Percentiles rank a stretch among this genome's conserved stretches.
Conservation (phyloP, 73 alveolate genomes). For the Stentor coeruleus region DNA sequence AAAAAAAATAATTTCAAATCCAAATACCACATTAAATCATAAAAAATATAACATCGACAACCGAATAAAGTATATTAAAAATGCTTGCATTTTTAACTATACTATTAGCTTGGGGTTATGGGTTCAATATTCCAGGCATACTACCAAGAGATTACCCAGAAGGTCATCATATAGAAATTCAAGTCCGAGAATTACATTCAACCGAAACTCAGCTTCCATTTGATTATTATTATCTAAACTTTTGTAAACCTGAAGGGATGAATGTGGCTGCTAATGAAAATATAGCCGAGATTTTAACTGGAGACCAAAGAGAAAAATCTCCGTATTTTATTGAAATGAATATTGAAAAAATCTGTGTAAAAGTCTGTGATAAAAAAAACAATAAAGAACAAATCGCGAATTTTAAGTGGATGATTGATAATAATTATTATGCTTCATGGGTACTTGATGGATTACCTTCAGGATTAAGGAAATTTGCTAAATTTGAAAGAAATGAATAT, state of each 20-base stretch:
- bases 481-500: not conserved
- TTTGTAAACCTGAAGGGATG: constrained; percentile 28
- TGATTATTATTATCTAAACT: constrained; percentile 37
- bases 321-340: constrained; percentile 30
- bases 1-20: too few relatives aligned
- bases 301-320: constrained; percentile 29
- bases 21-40: too few relatives aligned
- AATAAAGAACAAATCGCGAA: constrained; percentile 7
- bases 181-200: constrained; percentile 19
- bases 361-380: constrained; percentile 15
- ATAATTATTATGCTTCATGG: constrained; percentile 36
- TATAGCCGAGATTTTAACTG: constrained; percentile 36
- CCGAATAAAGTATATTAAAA: too few relatives aligned
- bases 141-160: constrained; percentile 1
- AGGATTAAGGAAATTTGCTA: not conserved
- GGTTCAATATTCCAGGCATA: constrained; percentile 14
- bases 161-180: not conserved
- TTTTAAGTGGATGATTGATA: constrained; percentile 47
- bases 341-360: not conserved
- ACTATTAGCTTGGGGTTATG: not conserved
- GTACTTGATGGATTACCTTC: constrained; percentile 22
- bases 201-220: constrained; percentile 39
- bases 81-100: not conserved
- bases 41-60: too few relatives aligned
- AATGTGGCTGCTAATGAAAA: constrained; percentile 26